Base-by-base conservation (phyloP, 768 basidiomycete species). In the Leccinum uliginosum region DNA sequence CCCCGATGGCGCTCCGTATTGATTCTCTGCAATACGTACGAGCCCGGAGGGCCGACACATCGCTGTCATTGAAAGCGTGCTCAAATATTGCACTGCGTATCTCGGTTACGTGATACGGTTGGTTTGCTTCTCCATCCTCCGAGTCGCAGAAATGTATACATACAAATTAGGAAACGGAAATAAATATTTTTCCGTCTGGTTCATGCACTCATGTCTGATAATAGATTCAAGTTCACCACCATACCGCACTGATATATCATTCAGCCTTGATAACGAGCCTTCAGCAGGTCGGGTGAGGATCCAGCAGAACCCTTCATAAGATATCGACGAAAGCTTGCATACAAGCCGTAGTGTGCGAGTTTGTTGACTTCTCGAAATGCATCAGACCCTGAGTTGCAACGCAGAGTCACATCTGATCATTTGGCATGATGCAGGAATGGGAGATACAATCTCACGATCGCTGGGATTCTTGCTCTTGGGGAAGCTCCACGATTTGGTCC, bases 401-500 rank as follows among this genome's bases (percentile, higher is more conserved):
- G 14, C 10, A 50, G 26, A 15, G 30, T 40, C 11, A 17, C 27
- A 47, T 23, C 1, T 15, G 15, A 32, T 19, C 5, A 17, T 38
- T 24, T 14, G 29, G 21, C n/a, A 21, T 35, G 38, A 12, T 10
- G 34, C 4, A n/a, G 23, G n/a, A 26, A 21, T 12, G 34, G 11
- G 12, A 26, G 27, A 17, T 34, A 2, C 19, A 29, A 12, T 19
- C n/a, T 64, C 32, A 67, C 55, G 59, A 45, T 6, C 27, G 38
- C 49, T 49, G 51, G 24, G 35, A 10, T 26, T 44, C 57, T 23
- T 55, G 23, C 30, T 48, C 58, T 17, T 19, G 53, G 21, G 72
- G 61, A 21, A 95, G 74, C 65, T 98, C 93, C 12, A 97, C 91
- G 46, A 97, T 88, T 72, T 96, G 95, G 19, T 85, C 83, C 21